phyloP scores from a whole-genome alignment of 805 yeast species.

The Lachancea thermotolerans region DNA sequence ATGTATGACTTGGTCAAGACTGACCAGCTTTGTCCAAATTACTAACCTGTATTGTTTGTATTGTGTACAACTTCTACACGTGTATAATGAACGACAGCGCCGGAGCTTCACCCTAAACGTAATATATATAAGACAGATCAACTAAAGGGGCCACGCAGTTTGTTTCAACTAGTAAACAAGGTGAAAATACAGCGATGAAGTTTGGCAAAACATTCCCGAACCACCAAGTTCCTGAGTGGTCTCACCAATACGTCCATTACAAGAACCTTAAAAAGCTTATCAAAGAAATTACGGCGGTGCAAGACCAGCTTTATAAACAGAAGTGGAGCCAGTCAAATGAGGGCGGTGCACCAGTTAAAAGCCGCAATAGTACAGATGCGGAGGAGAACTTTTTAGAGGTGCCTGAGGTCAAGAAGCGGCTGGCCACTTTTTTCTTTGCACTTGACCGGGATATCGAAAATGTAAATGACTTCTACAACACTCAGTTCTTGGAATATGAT shows the following conservation, averaged over 20 bases:
- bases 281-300: constrained; percentile 49
- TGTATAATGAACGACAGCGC: constrained; percentile 2
- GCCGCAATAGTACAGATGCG: constrained; percentile 10
- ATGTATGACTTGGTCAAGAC: constrained; percentile 50
- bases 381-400: constrained; percentile 29
- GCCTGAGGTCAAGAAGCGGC: constrained; percentile 38
- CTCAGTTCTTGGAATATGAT: constrained; percentile 66
- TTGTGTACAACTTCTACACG: constrained; percentile 1
- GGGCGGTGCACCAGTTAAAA: constrained; percentile 12
- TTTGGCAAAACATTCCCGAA: constrained; percentile 73
- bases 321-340: constrained; percentile 9
- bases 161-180: too few relatives aligned
- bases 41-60: constrained; percentile 23
- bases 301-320: constrained; percentile 29
- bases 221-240: constrained; percentile 95
- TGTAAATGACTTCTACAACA: constrained; percentile 73
- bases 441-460: constrained; percentile 76
- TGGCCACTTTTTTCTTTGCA: constrained; percentile 66
- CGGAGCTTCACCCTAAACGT: not conserved
- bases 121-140: too few relatives aligned
- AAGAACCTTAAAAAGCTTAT: constrained; percentile 55
- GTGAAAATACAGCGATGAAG: constrained; percentile 42
- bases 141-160: too few relatives aligned
- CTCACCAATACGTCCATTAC: constrained; percentile 72
- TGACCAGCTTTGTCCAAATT: constrained; percentile 62